Evolutionary conservation across 768 basidiomycete genomes (phyloP).

Genomic region (Fomitopsis pulvina): DNA sequence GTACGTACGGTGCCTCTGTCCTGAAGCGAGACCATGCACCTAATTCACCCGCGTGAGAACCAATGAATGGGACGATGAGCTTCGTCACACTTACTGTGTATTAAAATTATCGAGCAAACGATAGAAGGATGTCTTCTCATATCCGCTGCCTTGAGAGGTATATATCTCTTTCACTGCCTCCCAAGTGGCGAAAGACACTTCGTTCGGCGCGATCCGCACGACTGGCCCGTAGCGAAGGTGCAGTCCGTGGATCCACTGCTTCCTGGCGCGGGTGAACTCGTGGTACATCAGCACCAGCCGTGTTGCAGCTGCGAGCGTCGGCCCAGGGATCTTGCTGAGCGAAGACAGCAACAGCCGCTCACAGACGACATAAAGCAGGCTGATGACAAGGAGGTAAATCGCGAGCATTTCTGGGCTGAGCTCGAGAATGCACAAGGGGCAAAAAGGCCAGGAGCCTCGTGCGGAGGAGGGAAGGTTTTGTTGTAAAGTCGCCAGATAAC

Average conservation of each 20-base stretch:
- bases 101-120: constrained; percentile 10
- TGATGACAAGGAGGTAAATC: neutral
- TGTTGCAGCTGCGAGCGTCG: constrained; percentile 8
- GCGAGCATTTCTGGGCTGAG: neutral
- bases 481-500: too few relatives aligned
- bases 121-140: constrained; percentile 15
- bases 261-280: constrained; percentile 11
- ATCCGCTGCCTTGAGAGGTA: constrained; percentile 17
- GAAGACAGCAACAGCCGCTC: constrained; percentile 10
- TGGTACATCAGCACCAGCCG: constrained; percentile 15
- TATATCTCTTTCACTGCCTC: constrained; percentile 20
- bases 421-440: too few relatives aligned
- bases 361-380: neutral
- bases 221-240: constrained; percentile 14
- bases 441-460: too few relatives aligned
- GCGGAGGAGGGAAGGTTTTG: too few relatives aligned
- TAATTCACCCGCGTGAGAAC: neutral
- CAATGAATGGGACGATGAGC: neutral
- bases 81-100: constrained; percentile 6
- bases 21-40: constrained; percentile 17
- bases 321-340: constrained; percentile 11
- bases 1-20: constrained; percentile 6
- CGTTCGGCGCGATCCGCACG: constrained; percentile 16
- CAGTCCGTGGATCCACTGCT: constrained; percentile 13
- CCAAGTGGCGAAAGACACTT: constrained; percentile 16